These are phyloP conservation scores for Melaleuca quinquenervia DNA, from an alignment of 345 rosid genomes.

Conservation along the genomic window DNA sequence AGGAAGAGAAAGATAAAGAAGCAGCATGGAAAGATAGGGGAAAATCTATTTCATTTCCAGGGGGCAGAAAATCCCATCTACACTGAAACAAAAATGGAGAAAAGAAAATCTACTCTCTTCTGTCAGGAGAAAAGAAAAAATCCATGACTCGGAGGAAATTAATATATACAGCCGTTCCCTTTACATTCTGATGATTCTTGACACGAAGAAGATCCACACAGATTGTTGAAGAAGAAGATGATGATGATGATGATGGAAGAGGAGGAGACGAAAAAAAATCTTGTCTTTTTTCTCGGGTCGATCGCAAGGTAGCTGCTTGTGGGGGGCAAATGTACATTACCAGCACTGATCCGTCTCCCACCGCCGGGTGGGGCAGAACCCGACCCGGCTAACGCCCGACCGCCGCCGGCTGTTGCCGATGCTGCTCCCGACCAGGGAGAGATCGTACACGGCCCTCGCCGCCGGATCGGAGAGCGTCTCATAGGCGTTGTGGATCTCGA, in stretches of 20 bases:
- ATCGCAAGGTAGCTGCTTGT: background rate
- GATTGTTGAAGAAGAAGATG: too few species aligned
- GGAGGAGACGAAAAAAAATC: background rate
- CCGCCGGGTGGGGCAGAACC: conserved; percentile 3
- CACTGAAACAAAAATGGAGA: too few species aligned
- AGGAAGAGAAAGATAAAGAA: too few species aligned
- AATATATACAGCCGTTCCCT: too few species aligned
- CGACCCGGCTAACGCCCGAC: background rate
- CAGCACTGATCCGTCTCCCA: conserved; percentile 25
- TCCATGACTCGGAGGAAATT: too few species aligned
- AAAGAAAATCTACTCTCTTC: too few species aligned
- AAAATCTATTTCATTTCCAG: too few species aligned
- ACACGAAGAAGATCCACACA: too few species aligned
- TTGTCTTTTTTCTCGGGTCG: background rate
- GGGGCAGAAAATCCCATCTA: too few species aligned
- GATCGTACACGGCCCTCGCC: conserved; percentile 12
- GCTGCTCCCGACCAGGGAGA: background rate
- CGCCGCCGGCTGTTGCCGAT: background rate
- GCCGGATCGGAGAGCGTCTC: conserved; percentile 18
- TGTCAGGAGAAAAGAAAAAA: too few species aligned
- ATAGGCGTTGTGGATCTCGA: conserved; percentile 17
- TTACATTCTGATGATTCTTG: too few species aligned
- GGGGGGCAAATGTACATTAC: background rate
- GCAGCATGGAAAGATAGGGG: too few species aligned
- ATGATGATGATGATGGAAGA: background rate